Evolutionary conservation across 345 rosid genomes (phyloP).

Genomic region (Trapa incisa): DNA sequence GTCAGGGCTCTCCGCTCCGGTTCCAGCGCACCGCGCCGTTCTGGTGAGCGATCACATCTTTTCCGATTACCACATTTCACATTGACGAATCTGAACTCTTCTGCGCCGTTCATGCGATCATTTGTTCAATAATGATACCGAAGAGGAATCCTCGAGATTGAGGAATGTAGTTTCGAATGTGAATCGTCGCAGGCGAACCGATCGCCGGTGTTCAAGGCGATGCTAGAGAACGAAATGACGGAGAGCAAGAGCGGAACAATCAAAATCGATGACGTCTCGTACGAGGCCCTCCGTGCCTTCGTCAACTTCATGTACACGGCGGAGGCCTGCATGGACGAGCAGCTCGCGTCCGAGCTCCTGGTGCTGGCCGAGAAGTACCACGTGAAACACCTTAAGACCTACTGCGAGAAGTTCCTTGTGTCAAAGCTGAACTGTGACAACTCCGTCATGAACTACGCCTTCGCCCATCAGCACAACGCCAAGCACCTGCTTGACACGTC

Average conservation of each 20-base stretch:
- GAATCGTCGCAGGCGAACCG: slow-evolving; percentile 37
- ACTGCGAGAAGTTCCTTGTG: slow-evolving; percentile 61
- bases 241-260: slow-evolving; percentile 76
- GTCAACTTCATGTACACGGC: slow-evolving; percentile 66
- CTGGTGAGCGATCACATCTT: slow-evolving; percentile 45
- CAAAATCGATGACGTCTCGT: slow-evolving; percentile 56
- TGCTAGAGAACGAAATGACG: slow-evolving; percentile 82
- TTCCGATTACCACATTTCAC: background rate
- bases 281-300: slow-evolving; percentile 54
- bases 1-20: slow-evolving; percentile 31
- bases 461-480: slow-evolving; percentile 79
- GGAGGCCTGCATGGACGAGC: slow-evolving; percentile 68
- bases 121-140: background rate
- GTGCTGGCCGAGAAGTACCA: slow-evolving; percentile 75
- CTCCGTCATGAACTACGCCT: slow-evolving; percentile 58
- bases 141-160: background rate
- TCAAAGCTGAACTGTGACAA: slow-evolving; percentile 71
- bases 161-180: background rate
- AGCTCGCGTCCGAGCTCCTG: slow-evolving; percentile 66
- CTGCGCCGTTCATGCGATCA: background rate
- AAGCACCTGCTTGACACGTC: slow-evolving; percentile 55
- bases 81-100: background rate
- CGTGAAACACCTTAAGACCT: slow-evolving; percentile 64
- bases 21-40: slow-evolving; percentile 58
- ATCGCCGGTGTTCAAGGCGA: slow-evolving; percentile 78